phyloP scores from a whole-genome alignment of 1,284 basidiomycete genomes.

The Microbotryum violaceum region DNA sequence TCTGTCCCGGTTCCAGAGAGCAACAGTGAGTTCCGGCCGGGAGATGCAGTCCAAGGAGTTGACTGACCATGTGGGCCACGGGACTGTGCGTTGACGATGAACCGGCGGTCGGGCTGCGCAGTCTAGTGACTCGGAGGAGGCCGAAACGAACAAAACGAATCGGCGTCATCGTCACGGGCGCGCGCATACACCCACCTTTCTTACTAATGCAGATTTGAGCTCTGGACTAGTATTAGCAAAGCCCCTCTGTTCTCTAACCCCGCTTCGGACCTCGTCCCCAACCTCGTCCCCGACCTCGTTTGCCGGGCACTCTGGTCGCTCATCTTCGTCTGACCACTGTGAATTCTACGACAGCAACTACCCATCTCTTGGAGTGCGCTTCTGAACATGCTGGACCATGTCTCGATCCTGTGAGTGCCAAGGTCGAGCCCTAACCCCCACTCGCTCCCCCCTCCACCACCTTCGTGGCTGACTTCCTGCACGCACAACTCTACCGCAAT shows the following conservation, averaged over 20 bases:
- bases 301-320: too few species aligned
- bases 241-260: background rate
- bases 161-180: background rate
- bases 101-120: background rate
- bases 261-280: background rate
- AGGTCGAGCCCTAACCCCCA: too few species aligned
- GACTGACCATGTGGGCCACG: background rate
- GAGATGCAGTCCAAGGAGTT: background rate
- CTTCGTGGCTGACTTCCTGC: too few species aligned
- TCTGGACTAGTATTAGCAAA: too few species aligned
- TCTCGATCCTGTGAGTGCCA: too few species aligned
- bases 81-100: background rate
- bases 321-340: too few species aligned
- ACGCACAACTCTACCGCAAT: too few species aligned
- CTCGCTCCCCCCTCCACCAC: too few species aligned
- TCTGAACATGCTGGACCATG: too few species aligned
- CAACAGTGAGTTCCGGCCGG: background rate
- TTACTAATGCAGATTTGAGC: background rate
- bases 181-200: background rate
- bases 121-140: background rate
- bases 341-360: too few species aligned
- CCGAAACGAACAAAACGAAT: conserved; percentile 2
- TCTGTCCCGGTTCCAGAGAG: background rate
- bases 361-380: too few species aligned
- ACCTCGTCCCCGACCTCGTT: background rate